Evolutionary conservation across 306 rosid genomes (phyloP), one percentile per base, ranked within the genome.

Genomic region (Comarum palustre): DNA sequence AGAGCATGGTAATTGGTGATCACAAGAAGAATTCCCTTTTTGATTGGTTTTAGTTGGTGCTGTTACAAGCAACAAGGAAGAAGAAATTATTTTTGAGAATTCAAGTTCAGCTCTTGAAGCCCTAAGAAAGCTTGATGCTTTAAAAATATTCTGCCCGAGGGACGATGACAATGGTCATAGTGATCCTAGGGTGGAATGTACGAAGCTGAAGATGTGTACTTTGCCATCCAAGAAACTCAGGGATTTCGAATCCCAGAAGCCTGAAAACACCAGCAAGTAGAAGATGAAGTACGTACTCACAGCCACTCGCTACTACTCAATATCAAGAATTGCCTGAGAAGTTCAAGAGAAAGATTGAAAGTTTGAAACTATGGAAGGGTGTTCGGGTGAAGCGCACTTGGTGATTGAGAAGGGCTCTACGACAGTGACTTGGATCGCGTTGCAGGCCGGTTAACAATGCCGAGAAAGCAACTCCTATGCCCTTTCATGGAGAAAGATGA

Each of bases 341-440:
- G 63, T 27, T 58, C 36, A 58, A 25, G 63, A 27, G 63, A 58
- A 58, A 58, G 36, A 58, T 58, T 58, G 63, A 58, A 58, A 58
- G 36, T 25, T 58, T 58, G 63, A 58, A 24, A 58, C 36, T 5
- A 58, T 27, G 36, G 63, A 19, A 25, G 63, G 36, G 16, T 58
- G 36, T 27, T 58, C 36, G 2, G 63, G 27, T 24, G 31, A 58
- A 15, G 63, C 19, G 4, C 62, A 7, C 17, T 57, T 57, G 17
- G 62, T 57, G 62, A 22, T 57, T 57, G 19, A 57, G 62, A 57
- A 57, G 62, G 14, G 34, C 27, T 57, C 19, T 4, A 0, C 62
- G 3, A 2, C 34, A 10, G 3, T 14, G 62, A 57, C 62, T 57
- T 25, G 8, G 17, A 6, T 24, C 5, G 0, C 16, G 5, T 2